A percentile compares a stretch with the other conserved stretches of the same genome.
phyloP scores from a whole-genome alignment of 2,329 filamentous ascomycete species.

The Triangularia setosa region DNA sequence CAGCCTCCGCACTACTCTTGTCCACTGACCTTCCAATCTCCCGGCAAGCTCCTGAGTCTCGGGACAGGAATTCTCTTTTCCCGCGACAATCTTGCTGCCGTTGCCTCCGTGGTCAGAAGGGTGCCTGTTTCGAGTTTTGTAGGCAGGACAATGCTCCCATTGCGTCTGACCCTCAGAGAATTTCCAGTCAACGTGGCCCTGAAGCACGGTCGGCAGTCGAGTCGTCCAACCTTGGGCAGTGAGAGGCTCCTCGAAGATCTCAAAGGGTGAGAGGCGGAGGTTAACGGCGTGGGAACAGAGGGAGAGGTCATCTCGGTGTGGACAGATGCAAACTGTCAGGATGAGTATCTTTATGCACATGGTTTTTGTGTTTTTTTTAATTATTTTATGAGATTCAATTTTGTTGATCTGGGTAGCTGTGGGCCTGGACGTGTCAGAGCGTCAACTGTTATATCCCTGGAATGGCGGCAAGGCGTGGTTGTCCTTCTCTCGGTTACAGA shows the following conservation, averaged over 20 bases:
- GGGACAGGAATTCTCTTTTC: not conserved
- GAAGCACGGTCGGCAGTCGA: not conserved
- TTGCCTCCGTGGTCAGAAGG: not conserved
- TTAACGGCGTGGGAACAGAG: not conserved
- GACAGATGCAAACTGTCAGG: not conserved
- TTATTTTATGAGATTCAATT: too few species aligned
- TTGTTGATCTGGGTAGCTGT: too few species aligned
- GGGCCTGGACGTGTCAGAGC: not conserved
- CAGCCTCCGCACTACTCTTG: not conserved
- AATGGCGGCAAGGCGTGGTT: too few species aligned
- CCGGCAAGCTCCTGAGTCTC: not conserved
- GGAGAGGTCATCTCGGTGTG: not conserved
- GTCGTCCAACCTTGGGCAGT: not conserved
- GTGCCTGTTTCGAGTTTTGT: not conserved
- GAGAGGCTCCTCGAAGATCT: not conserved
- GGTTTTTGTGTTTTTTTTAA: not conserved
- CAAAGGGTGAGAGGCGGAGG: not conserved
- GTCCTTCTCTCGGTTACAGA: not conserved
- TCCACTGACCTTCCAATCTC: not conserved
- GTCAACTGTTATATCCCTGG: not conserved
- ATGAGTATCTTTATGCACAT: not conserved
- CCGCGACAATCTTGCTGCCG: not conserved
- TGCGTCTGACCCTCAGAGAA: not conserved
- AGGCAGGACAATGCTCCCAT: not conserved
- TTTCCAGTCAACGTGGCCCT: not conserved